These are phyloP conservation scores for Kondoa subrosea DNA, from an alignment of 768 basidiomycete genomes.

Conservation along the genomic window DNA sequence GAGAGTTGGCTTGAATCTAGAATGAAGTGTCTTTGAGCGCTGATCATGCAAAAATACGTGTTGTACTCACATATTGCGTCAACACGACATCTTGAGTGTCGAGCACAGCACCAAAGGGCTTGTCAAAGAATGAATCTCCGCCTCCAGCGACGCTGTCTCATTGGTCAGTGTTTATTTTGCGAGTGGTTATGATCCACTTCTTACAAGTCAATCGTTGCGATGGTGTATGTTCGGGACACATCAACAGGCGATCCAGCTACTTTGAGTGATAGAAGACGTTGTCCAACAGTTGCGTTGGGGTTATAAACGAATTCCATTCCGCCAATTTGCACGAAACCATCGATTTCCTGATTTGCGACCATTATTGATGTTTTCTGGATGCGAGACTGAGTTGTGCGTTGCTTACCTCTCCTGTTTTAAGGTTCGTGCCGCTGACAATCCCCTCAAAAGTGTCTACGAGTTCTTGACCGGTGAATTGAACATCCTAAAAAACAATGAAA, in stretches of 20 bases:
- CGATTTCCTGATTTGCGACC: no score
- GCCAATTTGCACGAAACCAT: no score
- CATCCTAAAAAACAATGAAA: no score
- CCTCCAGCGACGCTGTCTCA: background rate
- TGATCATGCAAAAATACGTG: background rate
- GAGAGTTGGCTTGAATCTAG: background rate
- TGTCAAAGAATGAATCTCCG: background rate
- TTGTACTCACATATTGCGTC: background rate
- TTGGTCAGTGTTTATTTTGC: no score
- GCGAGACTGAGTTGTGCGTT: no score
- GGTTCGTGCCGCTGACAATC: background rate
- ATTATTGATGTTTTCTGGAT: no score
- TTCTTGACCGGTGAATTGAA: background rate
- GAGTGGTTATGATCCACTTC: background rate
- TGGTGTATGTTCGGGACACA: background rate
- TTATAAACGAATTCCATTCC: background rate
- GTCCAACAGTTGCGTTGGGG: background rate
- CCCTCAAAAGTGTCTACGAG: background rate
- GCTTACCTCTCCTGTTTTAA: background rate
- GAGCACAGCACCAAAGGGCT: background rate
- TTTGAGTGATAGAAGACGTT: background rate
- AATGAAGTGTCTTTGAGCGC: background rate
- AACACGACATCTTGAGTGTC: background rate
- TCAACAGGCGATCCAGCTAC: background rate
- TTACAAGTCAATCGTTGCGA: background rate